A percentile compares a stretch with the other conserved stretches of the same genome.
Conservation (phyloP, 1,284 basidiomycete species). For the Coriolopsis trogii region DNA sequence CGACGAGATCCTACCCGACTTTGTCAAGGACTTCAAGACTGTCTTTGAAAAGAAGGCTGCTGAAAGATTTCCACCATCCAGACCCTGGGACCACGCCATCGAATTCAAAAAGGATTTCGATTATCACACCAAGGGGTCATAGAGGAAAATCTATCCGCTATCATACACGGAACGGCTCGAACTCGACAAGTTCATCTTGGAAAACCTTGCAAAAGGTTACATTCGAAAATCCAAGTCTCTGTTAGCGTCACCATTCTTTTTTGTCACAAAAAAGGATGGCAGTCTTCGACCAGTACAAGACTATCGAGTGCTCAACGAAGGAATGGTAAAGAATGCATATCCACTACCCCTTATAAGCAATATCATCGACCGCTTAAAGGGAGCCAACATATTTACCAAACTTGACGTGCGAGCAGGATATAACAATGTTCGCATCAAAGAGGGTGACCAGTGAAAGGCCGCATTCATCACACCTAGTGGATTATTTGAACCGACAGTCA, state of each 20-base stretch:
- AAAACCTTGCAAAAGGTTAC: background rate
- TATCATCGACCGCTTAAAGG: constrained; percentile 2
- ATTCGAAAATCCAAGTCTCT: constrained; percentile 22
- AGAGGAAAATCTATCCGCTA: background rate
- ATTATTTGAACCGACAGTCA: constrained; percentile 17
- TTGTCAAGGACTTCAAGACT: background rate
- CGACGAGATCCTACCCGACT: background rate
- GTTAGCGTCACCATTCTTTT: constrained; percentile 35
- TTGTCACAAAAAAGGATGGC: constrained; percentile 40
- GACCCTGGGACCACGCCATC: background rate
- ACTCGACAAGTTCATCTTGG: constrained; percentile 1
- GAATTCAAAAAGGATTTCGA: background rate
- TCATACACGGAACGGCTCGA: background rate
- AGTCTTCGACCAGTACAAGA: no score
- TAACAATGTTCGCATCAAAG: no score
- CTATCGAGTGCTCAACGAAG: no score
- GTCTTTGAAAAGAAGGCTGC: constrained; percentile 5
- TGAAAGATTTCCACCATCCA: no score
- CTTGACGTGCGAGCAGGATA: constrained; percentile 12
- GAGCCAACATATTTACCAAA: constrained; percentile 7
- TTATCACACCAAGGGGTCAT: background rate
- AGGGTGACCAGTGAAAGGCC: constrained; percentile 18
- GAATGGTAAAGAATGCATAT: no score
- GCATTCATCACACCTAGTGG: constrained; percentile 13
- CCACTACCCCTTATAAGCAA: constrained; percentile 12